Evolutionary conservation across 495 filamentous ascomycete species (phyloP).

Genomic region (Sphaerosporella brunnea): DNA sequence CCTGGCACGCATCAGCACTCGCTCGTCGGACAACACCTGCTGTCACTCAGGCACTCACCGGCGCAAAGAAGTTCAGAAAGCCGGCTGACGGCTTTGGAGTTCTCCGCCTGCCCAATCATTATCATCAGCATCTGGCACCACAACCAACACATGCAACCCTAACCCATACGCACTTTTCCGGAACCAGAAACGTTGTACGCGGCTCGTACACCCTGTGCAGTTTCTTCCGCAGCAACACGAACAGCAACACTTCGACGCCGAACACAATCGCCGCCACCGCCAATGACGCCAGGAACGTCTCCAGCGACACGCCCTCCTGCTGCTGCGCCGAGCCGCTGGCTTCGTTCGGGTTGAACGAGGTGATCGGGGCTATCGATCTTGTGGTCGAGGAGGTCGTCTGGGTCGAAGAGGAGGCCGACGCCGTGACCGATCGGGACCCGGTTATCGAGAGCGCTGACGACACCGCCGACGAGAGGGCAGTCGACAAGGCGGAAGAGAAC

Average conservation of each 20-base stretch:
- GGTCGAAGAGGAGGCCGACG: constrained; percentile 35
- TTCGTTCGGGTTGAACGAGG: constrained; percentile 16
- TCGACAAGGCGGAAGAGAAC: not conserved
- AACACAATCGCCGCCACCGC: constrained; percentile 55
- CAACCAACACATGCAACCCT: not conserved
- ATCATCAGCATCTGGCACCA: constrained; percentile 1
- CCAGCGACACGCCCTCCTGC: constrained; percentile 37
- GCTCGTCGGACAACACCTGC: not conserved
- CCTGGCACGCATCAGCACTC: constrained; percentile 42
- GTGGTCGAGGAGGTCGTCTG: constrained; percentile 42
- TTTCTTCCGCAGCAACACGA: constrained; percentile 59
- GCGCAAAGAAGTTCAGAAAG: constrained; percentile 24
- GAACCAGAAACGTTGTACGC: constrained; percentile 78
- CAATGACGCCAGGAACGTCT: constrained; percentile 60
- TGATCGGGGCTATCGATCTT: constrained; percentile 42
- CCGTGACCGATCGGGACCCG: constrained; percentile 34
- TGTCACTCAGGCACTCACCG: constrained; percentile 8
- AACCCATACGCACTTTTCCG: constrained; percentile 51
- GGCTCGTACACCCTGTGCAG: constrained; percentile 81
- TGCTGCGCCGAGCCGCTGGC: constrained; percentile 28
- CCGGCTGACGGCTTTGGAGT: constrained; percentile 18
- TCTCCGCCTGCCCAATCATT: constrained; percentile 20
- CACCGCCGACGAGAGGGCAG: not conserved
- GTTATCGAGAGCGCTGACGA: not conserved
- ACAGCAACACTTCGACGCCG: constrained; percentile 55